phyloP scores from a whole-genome alignment of 2,329 filamentous ascomycete genomes.

The Xylariaceae sp. region DNA sequence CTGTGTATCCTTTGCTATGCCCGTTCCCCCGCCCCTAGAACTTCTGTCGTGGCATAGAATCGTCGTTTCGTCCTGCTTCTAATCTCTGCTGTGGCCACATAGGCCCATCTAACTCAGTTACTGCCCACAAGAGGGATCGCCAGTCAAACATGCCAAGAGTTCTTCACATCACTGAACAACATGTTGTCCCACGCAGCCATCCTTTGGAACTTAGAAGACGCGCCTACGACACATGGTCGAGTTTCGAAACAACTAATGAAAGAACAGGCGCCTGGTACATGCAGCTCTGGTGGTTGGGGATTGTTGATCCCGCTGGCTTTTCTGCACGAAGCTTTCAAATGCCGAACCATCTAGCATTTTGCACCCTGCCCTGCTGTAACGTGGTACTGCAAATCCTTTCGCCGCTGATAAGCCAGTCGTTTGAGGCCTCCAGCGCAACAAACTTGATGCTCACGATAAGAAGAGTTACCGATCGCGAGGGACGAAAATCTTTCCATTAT shows the following conservation, averaged over 20 bases:
- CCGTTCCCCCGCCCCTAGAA: slow-evolving; percentile 22
- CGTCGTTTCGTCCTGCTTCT: slow-evolving; percentile 22
- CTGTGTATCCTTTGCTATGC: slow-evolving; percentile 33
- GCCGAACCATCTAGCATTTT: slow-evolving; percentile 30
- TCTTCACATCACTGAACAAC: slow-evolving; percentile 5
- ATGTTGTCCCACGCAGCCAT: slow-evolving; percentile 23
- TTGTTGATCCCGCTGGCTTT: slow-evolving; percentile 2
- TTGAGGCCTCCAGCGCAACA: slow-evolving; percentile 3
- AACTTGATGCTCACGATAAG: slow-evolving; percentile 1
- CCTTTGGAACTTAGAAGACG: slow-evolving; percentile 21
- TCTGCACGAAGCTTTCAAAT: slow-evolving; percentile 26
- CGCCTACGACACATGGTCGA: slow-evolving; percentile 27
- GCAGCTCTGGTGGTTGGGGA: slow-evolving; percentile 15
- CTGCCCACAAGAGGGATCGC: slow-evolving; percentile 1
- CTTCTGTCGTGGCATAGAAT: slow-evolving; percentile 14
- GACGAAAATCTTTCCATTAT: slow-evolving; percentile 14
- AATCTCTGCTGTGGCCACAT: slow-evolving; percentile 26
- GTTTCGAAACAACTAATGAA: slow-evolving; percentile 9
- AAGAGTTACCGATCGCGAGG: slow-evolving; percentile 13
- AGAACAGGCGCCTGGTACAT: slow-evolving; percentile 5
- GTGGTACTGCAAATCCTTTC: slow-evolving; percentile 35
- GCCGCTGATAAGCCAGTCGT: slow-evolving; percentile 26
- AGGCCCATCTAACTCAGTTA: slow-evolving; percentile 18
- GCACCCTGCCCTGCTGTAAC: slow-evolving; percentile 36
- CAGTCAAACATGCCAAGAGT: slow-evolving; percentile 14